phyloP scores from a whole-genome alignment of 2,329 filamentous ascomycete species.

The Fusarium graminum region DNA sequence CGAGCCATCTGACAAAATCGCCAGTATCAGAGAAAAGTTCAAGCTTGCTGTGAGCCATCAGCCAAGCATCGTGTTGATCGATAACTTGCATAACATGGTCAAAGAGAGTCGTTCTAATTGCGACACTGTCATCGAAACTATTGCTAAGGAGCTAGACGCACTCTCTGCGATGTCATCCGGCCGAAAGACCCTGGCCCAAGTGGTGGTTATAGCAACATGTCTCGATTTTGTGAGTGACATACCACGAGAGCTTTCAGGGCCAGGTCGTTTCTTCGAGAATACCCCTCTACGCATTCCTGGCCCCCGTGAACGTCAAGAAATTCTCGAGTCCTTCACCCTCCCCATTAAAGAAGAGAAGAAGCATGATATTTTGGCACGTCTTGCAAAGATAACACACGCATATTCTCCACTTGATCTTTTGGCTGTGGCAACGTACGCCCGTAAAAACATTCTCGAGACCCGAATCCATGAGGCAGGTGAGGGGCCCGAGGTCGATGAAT shows the following conservation, averaged over 20 bases:
- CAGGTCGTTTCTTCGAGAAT: slow-evolving; percentile 73
- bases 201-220: slow-evolving; percentile 82
- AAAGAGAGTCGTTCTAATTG: slow-evolving; percentile 68
- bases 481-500: slow-evolving; percentile 36
- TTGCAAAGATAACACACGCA: slow-evolving; percentile 85
- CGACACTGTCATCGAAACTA: slow-evolving; percentile 62
- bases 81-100: slow-evolving; percentile 79
- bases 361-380: slow-evolving; percentile 66
- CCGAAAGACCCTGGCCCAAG: slow-evolving; percentile 61
- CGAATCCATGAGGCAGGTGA: slow-evolving; percentile 44
- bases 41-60: slow-evolving; percentile 75
- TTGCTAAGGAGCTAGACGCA: slow-evolving; percentile 68
- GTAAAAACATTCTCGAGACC: slow-evolving; percentile 43
- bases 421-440: slow-evolving; percentile 65
- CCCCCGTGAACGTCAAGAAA: slow-evolving; percentile 75
- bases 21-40: slow-evolving; percentile 76
- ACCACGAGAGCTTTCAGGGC: slow-evolving; percentile 74
- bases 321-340: slow-evolving; percentile 72
- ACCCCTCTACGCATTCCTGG: slow-evolving; percentile 85
- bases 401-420: slow-evolving; percentile 84
- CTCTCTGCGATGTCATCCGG: slow-evolving; percentile 59
- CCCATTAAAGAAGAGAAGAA: slow-evolving; percentile 61
- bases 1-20: slow-evolving; percentile 66
- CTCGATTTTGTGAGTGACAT: slow-evolving; percentile 78
- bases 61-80: slow-evolving; percentile 84